Percentiles rank a stretch among this genome's conserved stretches.
Conservation (phyloP, 2,329 filamentous ascomycete genomes). For the Fusarium albosuccineum region DNA sequence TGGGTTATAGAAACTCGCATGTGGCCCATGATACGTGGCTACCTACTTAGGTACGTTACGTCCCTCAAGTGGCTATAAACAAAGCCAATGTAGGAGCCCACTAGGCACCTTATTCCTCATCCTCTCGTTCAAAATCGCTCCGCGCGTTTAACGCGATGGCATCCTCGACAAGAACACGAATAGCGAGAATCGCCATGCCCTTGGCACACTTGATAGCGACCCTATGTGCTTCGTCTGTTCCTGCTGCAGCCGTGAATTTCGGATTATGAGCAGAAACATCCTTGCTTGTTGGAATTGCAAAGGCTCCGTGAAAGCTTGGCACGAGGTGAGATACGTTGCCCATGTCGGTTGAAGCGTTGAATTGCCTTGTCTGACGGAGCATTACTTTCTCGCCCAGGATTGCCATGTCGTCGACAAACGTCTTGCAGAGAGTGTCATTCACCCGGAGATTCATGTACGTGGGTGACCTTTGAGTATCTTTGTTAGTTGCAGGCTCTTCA, state of each 20-base stretch:
- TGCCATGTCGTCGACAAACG: constrained; percentile 60
- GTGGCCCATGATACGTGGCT: too few species aligned
- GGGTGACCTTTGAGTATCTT: background rate
- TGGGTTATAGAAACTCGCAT: too few species aligned
- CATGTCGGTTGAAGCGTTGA: constrained; percentile 63
- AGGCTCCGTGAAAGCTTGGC: constrained; percentile 63
- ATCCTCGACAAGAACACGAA: constrained; percentile 10
- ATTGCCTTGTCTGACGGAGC: constrained; percentile 41
- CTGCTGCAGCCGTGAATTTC: too few species aligned
- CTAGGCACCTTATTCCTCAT: too few species aligned
- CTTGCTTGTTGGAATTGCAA: constrained; percentile 55
- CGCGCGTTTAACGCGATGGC: too few species aligned
- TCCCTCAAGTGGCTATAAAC: too few species aligned
- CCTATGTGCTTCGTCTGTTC: constrained; percentile 41
- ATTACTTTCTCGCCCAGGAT: constrained; percentile 49
- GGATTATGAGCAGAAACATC: constrained; percentile 46
- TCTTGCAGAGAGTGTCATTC: constrained; percentile 59
- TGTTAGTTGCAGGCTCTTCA: background rate
- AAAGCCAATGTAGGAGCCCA: too few species aligned
- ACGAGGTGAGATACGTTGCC: constrained; percentile 64
- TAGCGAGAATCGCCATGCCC: constrained; percentile 36
- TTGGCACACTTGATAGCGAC: constrained; percentile 19
- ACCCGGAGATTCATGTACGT: constrained; percentile 60
- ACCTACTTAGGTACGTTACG: too few species aligned
- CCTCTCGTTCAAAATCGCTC: too few species aligned